Percentiles rank a stretch among this genome's conserved stretches.
These are phyloP conservation scores for Eucalyptus leucophloia DNA, from an alignment of 345 rosid species.

Conservation along the genomic window DNA sequence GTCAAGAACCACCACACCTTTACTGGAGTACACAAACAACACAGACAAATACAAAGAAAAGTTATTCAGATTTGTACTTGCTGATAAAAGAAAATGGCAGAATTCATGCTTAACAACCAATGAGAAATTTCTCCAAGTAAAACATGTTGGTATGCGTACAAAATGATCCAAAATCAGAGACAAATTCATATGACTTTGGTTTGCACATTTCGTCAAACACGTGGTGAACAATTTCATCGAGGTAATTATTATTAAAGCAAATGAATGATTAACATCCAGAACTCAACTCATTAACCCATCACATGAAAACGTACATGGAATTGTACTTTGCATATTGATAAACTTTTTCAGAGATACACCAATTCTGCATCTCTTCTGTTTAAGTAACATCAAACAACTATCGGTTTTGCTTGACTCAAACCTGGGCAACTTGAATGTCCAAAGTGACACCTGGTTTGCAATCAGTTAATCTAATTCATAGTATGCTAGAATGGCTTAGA, in stretches of 20 bases:
- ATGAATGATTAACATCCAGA: not conserved
- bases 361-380: not conserved
- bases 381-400: not conserved
- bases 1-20: not conserved
- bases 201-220: not conserved
- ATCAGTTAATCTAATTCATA: not conserved
- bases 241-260: not conserved
- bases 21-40: not conserved
- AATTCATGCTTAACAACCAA: not conserved
- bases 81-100: not conserved
- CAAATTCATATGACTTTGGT: not conserved
- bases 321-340: not conserved
- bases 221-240: not conserved
- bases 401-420: not conserved
- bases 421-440: not conserved
- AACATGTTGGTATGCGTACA: not conserved
- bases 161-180: not conserved
- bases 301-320: not conserved
- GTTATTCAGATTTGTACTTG: fast-evolving
- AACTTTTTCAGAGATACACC: not conserved
- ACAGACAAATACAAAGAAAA: not conserved
- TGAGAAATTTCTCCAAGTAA: not conserved
- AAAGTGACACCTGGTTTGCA: not conserved
- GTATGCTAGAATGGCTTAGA: not conserved
- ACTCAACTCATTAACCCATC: not conserved